Evolutionary conservation across 345 rosid genomes (phyloP).

Genomic region (Sisymbrium irio): DNA sequence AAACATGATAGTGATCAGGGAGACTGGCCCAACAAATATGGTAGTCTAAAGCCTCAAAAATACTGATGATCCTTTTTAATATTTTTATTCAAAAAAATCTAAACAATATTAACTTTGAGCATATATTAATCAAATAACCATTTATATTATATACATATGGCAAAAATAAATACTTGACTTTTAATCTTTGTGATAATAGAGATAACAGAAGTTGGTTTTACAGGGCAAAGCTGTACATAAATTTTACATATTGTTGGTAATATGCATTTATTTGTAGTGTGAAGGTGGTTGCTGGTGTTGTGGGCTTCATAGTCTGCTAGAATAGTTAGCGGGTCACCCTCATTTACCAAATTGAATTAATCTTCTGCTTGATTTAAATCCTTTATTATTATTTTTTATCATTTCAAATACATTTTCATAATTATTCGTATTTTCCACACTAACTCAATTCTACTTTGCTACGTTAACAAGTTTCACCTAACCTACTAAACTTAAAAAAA

Average conservation of each 20-base stretch:
- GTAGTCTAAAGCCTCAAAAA: too few species aligned
- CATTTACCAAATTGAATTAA: constrained; percentile 16
- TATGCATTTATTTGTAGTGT: not conserved
- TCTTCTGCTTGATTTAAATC: not conserved
- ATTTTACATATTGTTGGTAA: not conserved
- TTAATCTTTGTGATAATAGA: too few species aligned
- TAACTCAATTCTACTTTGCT: constrained; percentile 24
- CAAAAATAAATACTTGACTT: too few species aligned
- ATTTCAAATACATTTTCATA: not conserved
- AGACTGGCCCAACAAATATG: too few species aligned
- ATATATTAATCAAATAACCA: too few species aligned
- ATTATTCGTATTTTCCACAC: constrained; percentile 26
- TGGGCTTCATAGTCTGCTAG: not conserved
- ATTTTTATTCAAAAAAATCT: too few species aligned
- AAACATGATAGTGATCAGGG: too few species aligned
- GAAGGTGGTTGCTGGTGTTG: not conserved
- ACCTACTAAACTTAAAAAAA: not conserved
- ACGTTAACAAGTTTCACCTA: constrained; percentile 21
- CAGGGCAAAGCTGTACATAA: not conserved
- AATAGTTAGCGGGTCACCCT: constrained; percentile 12
- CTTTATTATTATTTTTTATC: not conserved
- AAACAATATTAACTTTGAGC: too few species aligned
- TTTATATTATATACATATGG: too few species aligned
- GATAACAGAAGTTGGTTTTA: too few species aligned
- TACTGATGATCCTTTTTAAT: too few species aligned